Conservation (phyloP, 805 yeast species). For the Starmerella potacharoeniae region DNA sequence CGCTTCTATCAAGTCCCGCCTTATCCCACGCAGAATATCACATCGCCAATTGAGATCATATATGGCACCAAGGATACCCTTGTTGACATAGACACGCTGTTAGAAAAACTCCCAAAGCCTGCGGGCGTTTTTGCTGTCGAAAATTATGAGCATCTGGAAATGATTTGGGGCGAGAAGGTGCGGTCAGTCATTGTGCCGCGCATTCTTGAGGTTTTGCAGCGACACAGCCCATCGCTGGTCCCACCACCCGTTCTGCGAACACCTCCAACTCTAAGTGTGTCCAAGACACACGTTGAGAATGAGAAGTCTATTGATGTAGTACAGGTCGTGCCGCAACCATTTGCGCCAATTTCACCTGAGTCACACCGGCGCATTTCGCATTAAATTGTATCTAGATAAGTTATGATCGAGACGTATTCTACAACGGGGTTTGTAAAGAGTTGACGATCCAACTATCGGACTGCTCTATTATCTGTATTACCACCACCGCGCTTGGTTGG, state of each 20-base stretch:
- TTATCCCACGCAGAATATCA: slow-evolving; percentile 56
- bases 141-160: slow-evolving; percentile 80
- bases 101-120: slow-evolving; percentile 52
- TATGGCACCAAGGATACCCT: slow-evolving; percentile 75
- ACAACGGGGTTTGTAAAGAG: no score
- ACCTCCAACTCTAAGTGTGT: neutral
- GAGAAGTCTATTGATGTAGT: neutral
- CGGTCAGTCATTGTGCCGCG: slow-evolving; percentile 23
- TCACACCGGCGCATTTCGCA: neutral
- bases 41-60: slow-evolving; percentile 61
- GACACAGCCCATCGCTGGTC: neutral
- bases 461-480: no score
- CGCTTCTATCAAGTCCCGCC: slow-evolving; percentile 41
- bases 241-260: neutral
- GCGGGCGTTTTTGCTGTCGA: slow-evolving; percentile 38
- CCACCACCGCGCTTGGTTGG: no score
- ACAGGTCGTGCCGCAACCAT: neutral
- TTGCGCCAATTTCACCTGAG: neutral
- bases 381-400: neutral
- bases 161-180: slow-evolving; percentile 75
- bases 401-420: no score
- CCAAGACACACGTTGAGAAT: neutral
- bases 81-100: slow-evolving; percentile 74
- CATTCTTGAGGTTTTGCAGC: slow-evolving; percentile 11
- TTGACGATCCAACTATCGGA: no score